Percentiles rank a stretch among this genome's conserved stretches.
These are phyloP conservation scores for Rutidosis leptorrhynchoides DNA, from an alignment of 129 eudicot genomes.

Conservation along the genomic window DNA sequence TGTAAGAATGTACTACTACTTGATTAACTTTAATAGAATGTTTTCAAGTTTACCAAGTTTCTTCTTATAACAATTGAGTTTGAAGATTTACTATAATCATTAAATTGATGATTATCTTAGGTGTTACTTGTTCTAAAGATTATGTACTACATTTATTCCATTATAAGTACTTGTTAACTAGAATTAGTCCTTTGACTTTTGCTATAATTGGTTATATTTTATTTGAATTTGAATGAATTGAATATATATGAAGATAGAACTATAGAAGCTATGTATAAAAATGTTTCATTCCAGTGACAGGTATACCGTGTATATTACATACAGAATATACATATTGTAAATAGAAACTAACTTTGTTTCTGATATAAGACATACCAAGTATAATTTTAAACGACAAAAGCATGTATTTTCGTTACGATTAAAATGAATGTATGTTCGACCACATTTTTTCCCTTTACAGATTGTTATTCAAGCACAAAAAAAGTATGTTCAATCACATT, in stretches of 20 bases:
- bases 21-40: background rate
- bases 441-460: background rate
- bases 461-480: background rate
- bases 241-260: background rate
- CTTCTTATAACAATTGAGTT: background rate
- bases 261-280: background rate
- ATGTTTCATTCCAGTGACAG: background rate
- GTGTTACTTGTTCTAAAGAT: background rate
- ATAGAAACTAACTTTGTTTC: background rate
- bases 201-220: constrained; percentile 1
- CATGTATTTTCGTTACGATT: background rate
- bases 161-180: constrained; percentile 2
- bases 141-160: background rate
- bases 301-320: background rate
- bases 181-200: background rate
- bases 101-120: background rate
- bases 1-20: background rate
- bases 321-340: background rate
- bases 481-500: background rate
- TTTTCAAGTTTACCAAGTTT: constrained; percentile 9
- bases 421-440: background rate
- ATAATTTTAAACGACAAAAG: background rate
- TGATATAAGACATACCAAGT: background rate
- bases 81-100: constrained; percentile 2
- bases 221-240: too few relatives aligned